A percentile compares a stretch with the other conserved stretches of the same genome.
These are phyloP conservation scores for Symbiodinium natans DNA, from an alignment of 73 alveolate genomes.

Conservation along the genomic window DNA sequence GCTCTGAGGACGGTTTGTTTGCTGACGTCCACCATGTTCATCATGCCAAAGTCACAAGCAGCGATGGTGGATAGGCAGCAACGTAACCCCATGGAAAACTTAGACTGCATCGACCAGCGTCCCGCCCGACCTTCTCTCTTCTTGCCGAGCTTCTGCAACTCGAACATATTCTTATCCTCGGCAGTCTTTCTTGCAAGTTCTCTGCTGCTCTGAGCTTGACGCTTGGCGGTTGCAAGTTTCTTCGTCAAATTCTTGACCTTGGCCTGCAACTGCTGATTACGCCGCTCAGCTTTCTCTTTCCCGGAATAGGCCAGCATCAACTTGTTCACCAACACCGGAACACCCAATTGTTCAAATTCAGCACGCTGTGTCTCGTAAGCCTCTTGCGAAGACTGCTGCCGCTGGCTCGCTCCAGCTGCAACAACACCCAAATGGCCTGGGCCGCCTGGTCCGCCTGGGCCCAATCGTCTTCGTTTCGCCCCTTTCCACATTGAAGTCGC, in stretches of 20 bases:
- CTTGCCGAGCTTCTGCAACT: slow-evolving; percentile 11
- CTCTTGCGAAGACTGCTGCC: neutral
- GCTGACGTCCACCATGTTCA: neutral
- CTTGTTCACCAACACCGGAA: neutral
- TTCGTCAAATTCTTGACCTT: neutral
- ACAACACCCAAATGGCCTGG: too few species aligned
- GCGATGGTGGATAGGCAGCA: neutral
- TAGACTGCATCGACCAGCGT: neutral
- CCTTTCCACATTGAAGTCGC: too few species aligned
- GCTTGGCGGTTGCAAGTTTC: neutral
- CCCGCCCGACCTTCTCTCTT: slow-evolving; percentile 20
- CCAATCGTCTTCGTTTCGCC: too few species aligned
- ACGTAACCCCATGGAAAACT: neutral
- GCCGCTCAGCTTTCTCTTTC: neutral
- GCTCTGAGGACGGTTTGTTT: slow-evolving; percentile 10
- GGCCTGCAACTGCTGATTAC: neutral
- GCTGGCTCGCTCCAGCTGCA: neutral
- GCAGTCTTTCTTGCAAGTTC: neutral
- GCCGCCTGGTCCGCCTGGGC: too few species aligned
- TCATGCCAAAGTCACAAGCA: neutral
- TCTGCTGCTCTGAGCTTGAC: neutral
- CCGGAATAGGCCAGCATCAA: neutral
- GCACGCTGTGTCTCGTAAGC: neutral
- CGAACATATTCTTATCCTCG: neutral
- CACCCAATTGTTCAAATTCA: neutral